Evolutionary conservation across 345 rosid species (phyloP).

Genomic region (Salix caprea): DNA sequence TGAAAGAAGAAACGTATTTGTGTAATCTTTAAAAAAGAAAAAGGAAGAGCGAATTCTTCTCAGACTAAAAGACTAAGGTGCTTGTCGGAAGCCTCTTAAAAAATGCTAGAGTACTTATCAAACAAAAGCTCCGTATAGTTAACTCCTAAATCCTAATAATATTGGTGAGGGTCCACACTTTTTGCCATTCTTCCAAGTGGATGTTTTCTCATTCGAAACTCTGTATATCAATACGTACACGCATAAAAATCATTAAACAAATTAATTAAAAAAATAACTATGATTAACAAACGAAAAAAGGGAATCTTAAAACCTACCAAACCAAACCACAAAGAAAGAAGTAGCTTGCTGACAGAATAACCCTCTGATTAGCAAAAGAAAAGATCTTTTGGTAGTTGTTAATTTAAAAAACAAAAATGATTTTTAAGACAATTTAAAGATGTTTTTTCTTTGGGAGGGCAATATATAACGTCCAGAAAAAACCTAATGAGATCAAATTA

Average conservation of each 20-base stretch:
- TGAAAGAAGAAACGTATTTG: neutral
- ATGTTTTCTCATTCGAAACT: neutral
- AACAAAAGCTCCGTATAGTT: slow-evolving; percentile 21
- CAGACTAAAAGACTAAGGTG: neutral
- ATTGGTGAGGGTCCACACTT: slow-evolving; percentile 9
- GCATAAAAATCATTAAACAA: neutral
- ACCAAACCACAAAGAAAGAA: neutral
- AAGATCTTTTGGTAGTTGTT: neutral
- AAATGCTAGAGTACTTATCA: slow-evolving; percentile 15
- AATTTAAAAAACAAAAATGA: neutral
- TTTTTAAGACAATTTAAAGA: neutral
- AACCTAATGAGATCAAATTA: neutral
- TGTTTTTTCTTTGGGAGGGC: neutral
- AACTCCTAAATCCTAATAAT: neutral
- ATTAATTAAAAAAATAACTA: neutral
- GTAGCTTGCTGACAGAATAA: neutral
- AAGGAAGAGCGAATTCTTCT: neutral
- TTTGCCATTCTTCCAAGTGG: slow-evolving; percentile 10
- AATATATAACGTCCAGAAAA: neutral
- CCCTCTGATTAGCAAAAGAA: neutral
- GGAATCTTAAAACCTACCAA: neutral
- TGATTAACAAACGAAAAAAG: neutral
- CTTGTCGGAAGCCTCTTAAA: neutral
- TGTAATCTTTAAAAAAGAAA: neutral
- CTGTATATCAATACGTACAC: slow-evolving; percentile 25